These are phyloP conservation scores for Microbotryum lychnidis-dioicae DNA, from an alignment of 1,284 basidiomycete genomes.

Conservation along the genomic window DNA sequence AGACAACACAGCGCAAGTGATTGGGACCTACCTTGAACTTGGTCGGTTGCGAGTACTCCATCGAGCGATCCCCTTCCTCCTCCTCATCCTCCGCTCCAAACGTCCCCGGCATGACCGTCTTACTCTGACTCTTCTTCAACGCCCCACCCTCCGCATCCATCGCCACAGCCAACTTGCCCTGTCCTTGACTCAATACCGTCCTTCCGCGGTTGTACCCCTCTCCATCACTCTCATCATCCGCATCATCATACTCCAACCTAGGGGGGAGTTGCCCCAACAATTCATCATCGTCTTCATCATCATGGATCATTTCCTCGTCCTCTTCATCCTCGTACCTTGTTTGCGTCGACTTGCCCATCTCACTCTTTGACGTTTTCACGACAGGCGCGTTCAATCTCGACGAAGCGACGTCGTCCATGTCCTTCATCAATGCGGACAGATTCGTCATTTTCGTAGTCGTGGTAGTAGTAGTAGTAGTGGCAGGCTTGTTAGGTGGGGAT, in stretches of 20 bases:
- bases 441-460: no score
- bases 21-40: no score
- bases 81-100: slow-evolving; percentile 14
- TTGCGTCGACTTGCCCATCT: no score
- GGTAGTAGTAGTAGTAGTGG: no score
- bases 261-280: background rate
- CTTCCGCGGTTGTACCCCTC: background rate
- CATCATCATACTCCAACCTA: background rate
- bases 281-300: slow-evolving; percentile 5
- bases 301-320: background rate
- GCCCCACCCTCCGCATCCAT: slow-evolving; percentile 3
- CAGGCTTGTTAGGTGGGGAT: no score
- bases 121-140: slow-evolving; percentile 12
- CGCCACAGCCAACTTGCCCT: slow-evolving; percentile 3
- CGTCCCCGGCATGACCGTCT: slow-evolving; percentile 22
- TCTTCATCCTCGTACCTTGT: slow-evolving; percentile 6
- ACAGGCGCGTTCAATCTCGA: no score
- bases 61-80: slow-evolving; percentile 11
- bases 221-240: background rate
- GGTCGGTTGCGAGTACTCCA: background rate
- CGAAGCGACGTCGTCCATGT: no score
- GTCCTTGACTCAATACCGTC: slow-evolving; percentile 1
- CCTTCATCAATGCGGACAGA: no score
- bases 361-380: no score
- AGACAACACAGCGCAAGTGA: no score